Base-by-base conservation (phyloP, 2,329 filamentous ascomycete species). In the Dactylonectria macrodidyma region DNA sequence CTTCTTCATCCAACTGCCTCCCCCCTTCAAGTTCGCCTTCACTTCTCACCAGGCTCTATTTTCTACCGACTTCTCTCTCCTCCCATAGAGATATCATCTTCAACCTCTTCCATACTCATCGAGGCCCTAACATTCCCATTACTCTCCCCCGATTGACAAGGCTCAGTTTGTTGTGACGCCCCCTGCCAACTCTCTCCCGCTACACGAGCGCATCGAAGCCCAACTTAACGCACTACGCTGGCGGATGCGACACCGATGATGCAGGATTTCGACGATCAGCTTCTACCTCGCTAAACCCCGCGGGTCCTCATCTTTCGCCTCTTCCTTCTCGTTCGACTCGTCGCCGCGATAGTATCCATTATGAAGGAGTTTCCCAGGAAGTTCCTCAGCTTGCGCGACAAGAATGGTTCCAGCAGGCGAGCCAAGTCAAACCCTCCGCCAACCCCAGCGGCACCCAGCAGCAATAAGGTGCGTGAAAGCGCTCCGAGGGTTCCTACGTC, bases 371-470 rank as follows among this genome's bases (percentile, higher is more conserved):
- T 87, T 67, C 86, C 86, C 56, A 90, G 88, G 78, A 90, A 91
- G 75, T 91, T 94, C 78, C 89, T 93, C 67, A 93, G 89, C 80
- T 85, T 91, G 73, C 89, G 91, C 72, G 92, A 93, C 76, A 94
- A 89, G 81, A 86, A 85, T 79, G 84, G 82, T 67, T 73, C 78
- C 44, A 86, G 89, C 72, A 84, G 83, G 65, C 86, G 88, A 67
- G 85, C 84, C 75, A 89, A 87, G 74, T 90, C 88, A 54, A 84
- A 85, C 22, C 87, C 90, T 59, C 84, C 86, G 62, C 84, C 86
- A 26, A 79, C 82, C 26, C 67, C 70, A 50, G 36, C 72, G 22
- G 33, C 65, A n/a, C 52, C 71, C 8, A 44, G 55, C 24, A 67
- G 70, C 47, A 84, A 84, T 69, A 90, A 87, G 84, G 88, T 89